phyloP scores from a whole-genome alignment of 2,329 filamentous ascomycete species.

The Periconia sp. region DNA sequence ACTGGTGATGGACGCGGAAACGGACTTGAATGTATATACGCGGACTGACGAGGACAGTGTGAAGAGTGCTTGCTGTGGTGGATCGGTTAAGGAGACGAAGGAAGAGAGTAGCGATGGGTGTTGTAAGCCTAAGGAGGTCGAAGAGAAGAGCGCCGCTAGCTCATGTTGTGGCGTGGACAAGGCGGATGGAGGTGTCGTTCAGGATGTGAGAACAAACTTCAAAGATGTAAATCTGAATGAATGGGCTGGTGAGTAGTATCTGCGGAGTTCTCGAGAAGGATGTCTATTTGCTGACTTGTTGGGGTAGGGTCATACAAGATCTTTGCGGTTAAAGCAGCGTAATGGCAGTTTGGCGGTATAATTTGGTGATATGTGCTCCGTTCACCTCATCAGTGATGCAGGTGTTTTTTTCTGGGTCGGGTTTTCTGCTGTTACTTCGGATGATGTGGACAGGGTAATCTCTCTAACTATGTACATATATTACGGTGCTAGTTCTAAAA shows the following conservation, averaged over 20 bases:
- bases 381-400: no score
- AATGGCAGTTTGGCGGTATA: neutral
- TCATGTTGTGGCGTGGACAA: conserved; percentile 12
- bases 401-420: no score
- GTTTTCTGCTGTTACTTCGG: no score
- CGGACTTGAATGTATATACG: conserved; percentile 18
- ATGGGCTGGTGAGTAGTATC: conserved; percentile 13
- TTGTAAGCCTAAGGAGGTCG: neutral
- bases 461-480: no score
- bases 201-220: conserved; percentile 16
- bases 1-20: conserved; percentile 15
- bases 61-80: conserved; percentile 7
- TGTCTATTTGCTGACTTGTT: conserved; percentile 6
- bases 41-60: conserved; percentile 1
- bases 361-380: no score
- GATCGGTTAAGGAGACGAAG: neutral
- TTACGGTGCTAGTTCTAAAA: no score
- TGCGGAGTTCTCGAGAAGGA: neutral
- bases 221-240: conserved; percentile 36
- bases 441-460: no score
- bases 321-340: conserved; percentile 49
- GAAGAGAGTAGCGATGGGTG: neutral
- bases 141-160: neutral
- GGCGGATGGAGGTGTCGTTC: conserved; percentile 8
- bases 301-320: conserved; percentile 50